Conservation (phyloP, 176 grass and related monocot species). For the Ensete ventricosum region DNA sequence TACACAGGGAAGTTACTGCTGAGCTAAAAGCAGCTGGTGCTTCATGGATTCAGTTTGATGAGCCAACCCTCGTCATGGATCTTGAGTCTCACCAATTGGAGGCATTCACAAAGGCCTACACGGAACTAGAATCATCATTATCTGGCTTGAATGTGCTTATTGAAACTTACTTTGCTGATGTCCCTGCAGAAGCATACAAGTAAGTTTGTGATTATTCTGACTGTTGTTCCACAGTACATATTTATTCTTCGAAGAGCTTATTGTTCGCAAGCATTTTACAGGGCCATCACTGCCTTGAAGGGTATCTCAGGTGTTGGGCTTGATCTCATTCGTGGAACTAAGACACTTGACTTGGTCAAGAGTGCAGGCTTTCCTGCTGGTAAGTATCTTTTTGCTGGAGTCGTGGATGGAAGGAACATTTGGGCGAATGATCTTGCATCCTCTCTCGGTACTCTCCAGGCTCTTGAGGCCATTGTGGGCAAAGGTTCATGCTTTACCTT, state of each 20-base stretch:
- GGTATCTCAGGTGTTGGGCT: slow-evolving; percentile 72
- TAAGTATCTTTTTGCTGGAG: slow-evolving; percentile 88
- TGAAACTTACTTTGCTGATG: slow-evolving; percentile 88
- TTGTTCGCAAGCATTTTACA: slow-evolving; percentile 19
- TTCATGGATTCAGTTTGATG: slow-evolving; percentile 93
- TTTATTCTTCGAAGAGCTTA: not conserved
- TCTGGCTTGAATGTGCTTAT: slow-evolving; percentile 72
- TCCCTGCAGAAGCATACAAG: slow-evolving; percentile 78
- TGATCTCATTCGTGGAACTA: slow-evolving; percentile 84
- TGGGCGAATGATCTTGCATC: slow-evolving; percentile 85
- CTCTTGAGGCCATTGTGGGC: slow-evolving; percentile 63
- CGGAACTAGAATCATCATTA: slow-evolving; percentile 54
- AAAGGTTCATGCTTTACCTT: slow-evolving; percentile 40
- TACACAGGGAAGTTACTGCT: slow-evolving; percentile 64
- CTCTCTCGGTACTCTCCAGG: slow-evolving; percentile 57
- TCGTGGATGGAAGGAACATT: slow-evolving; percentile 93
- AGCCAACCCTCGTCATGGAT: slow-evolving; percentile 76
- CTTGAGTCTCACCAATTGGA: slow-evolving; percentile 63
- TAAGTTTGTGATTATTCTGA: slow-evolving; percentile 27
- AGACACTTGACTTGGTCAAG: slow-evolving; percentile 75
- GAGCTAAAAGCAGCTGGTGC: slow-evolving; percentile 83
- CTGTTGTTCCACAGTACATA: not conserved
- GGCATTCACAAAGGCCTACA: slow-evolving; percentile 69
- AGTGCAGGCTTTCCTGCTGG: slow-evolving; percentile 54
- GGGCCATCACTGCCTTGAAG: slow-evolving; percentile 67